Evolutionary conservation across 2,329 filamentous ascomycete genomes (phyloP).

Genomic region (Allantophomopsis cytisporea): DNA sequence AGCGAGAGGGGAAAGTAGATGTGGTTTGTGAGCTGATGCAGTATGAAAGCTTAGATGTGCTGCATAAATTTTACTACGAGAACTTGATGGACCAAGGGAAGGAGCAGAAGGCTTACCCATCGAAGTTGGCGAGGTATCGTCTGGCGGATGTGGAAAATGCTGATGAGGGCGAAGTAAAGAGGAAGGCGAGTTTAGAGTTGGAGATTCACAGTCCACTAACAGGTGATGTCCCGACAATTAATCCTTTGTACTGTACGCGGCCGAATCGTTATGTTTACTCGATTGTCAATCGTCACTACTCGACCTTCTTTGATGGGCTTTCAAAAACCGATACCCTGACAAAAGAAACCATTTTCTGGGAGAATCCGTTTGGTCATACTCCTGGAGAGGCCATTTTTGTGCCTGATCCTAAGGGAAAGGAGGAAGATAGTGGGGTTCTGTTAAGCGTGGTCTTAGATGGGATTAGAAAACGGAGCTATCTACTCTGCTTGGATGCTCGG

Average conservation of each 20-base stretch:
- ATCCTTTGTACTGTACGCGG: constrained; percentile 35
- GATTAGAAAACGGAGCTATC: constrained; percentile 40
- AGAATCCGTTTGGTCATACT: constrained; percentile 36
- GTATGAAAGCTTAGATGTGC: constrained; percentile 50
- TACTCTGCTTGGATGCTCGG: constrained; percentile 49
- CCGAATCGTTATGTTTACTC: constrained; percentile 49
- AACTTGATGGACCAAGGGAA: constrained; percentile 38
- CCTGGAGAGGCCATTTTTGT: constrained; percentile 61
- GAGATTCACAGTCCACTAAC: constrained; percentile 36
- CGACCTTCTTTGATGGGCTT: constrained; percentile 46
- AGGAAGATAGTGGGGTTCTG: constrained; percentile 50
- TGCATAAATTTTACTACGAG: constrained; percentile 57
- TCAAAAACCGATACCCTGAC: constrained; percentile 51
- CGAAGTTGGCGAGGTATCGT: constrained; percentile 19
- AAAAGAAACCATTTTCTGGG: constrained; percentile 39
- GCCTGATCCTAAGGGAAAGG: constrained; percentile 28
- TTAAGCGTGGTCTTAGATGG: constrained; percentile 53
- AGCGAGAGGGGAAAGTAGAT: constrained; percentile 26
- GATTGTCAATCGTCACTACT: constrained; percentile 38
- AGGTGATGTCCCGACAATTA: constrained; percentile 55
- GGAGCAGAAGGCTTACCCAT: constrained; percentile 32
- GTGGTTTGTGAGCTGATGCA: constrained; percentile 53
- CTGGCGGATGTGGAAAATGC: constrained; percentile 2
- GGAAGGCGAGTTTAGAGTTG: constrained; percentile 20
- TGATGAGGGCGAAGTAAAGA: too few species aligned